phyloP scores from a whole-genome alignment of 83 land plant species.

The Larix sibirica region DNA sequence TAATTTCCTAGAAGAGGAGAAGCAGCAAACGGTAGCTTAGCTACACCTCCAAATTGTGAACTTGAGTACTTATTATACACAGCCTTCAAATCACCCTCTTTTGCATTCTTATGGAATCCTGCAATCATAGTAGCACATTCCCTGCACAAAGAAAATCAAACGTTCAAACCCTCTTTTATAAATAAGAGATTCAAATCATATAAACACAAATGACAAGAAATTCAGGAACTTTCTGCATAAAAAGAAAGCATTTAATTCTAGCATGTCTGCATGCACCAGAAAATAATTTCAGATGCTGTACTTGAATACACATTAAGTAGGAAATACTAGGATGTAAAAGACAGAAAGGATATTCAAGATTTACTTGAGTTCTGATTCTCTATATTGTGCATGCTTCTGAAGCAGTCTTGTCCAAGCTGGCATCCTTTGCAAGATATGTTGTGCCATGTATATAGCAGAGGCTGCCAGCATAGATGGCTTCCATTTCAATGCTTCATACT shows the following conservation, averaged over 20 bases:
- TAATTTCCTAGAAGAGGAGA: no score
- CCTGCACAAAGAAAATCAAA: slow-evolving; percentile 25
- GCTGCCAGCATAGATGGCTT: slow-evolving; percentile 69
- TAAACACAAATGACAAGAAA: neutral
- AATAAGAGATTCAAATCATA: neutral
- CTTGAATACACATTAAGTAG: neutral
- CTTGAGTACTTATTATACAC: slow-evolving; percentile 55
- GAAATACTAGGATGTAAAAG: neutral
- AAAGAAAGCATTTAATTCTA: neutral
- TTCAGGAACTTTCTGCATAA: neutral
- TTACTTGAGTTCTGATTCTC: slow-evolving; percentile 55
- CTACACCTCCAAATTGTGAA: slow-evolving; percentile 41
- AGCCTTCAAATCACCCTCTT: slow-evolving; percentile 30
- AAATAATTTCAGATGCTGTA: neutral
- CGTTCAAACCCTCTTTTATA: neutral
- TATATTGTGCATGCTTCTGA: slow-evolving; percentile 55
- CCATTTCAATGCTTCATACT: slow-evolving; percentile 54
- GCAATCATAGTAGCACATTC: slow-evolving; percentile 59
- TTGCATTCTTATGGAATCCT: slow-evolving; percentile 51
- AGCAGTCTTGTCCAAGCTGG: slow-evolving; percentile 60
- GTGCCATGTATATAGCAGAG: slow-evolving; percentile 61
- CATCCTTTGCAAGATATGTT: slow-evolving; percentile 33
- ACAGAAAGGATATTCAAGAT: neutral
- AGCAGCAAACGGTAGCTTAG: slow-evolving; percentile 10
- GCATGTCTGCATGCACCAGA: neutral